A percentile compares a stretch with the other conserved stretches of the same genome.
These are phyloP conservation scores for Aspergillus arachidicola DNA, from an alignment of 2,329 filamentous ascomycete genomes.

Conservation along the genomic window DNA sequence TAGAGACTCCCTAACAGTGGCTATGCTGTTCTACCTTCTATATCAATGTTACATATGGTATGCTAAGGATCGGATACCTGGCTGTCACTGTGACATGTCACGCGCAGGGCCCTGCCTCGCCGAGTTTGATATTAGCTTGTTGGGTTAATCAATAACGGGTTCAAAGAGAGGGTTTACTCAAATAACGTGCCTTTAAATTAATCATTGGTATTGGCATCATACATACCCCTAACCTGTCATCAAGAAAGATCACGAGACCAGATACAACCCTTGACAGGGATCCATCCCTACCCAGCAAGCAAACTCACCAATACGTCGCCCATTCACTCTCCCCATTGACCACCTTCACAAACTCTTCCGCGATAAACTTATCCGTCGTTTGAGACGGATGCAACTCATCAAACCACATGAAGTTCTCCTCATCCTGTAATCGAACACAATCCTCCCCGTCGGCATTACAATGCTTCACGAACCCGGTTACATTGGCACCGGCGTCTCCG, in stretches of 20 bases:
- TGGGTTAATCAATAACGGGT: fast-evolving
- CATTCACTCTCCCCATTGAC: conserved; percentile 49
- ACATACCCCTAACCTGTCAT: background rate
- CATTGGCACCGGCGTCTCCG: conserved; percentile 63
- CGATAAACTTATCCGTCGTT: conserved; percentile 62
- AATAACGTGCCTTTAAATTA: background rate
- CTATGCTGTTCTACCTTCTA: background rate
- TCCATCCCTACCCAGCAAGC: background rate
- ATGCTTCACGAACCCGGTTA: conserved; percentile 59
- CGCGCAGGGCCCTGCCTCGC: background rate
- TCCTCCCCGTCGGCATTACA: conserved; percentile 50
- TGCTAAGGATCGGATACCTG: background rate
- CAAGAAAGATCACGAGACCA: background rate
- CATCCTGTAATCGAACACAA: conserved; percentile 40
- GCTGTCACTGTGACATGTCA: background rate
- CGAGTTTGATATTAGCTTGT: background rate
- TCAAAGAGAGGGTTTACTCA: background rate
- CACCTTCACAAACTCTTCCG: conserved; percentile 58
- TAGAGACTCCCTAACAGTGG: background rate
- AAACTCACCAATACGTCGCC: conserved; percentile 29
- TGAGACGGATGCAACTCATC: conserved; percentile 74
- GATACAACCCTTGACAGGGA: background rate
- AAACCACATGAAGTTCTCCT: conserved; percentile 68
- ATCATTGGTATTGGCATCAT: background rate
- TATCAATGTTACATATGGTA: background rate